These are phyloP conservation scores for Cerioporus squamosus DNA, from an alignment of 1,284 basidiomycete genomes.

Conservation along the genomic window DNA sequence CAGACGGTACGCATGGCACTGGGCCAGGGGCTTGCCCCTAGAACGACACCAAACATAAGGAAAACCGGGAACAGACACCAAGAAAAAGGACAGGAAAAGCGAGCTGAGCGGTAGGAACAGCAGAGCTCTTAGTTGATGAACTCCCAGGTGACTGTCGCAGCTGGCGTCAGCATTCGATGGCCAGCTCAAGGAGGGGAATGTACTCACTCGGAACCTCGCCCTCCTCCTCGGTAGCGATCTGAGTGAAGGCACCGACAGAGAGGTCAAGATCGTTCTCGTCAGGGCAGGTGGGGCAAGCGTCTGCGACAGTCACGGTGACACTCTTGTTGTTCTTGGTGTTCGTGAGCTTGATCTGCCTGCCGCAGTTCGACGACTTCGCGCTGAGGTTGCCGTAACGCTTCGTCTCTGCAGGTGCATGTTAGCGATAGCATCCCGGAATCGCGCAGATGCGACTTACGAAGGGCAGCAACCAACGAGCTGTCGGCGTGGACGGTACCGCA, in stretches of 20 bases:
- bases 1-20: constrained; percentile 23
- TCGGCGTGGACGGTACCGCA: constrained; percentile 76
- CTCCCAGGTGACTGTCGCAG: constrained; percentile 52
- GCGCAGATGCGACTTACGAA: constrained; percentile 46
- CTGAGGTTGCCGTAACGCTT: constrained; percentile 55
- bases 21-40: constrained; percentile 30
- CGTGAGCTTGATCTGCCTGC: constrained; percentile 65
- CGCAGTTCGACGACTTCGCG: constrained; percentile 62
- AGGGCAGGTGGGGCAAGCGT: constrained; percentile 85
- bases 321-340: constrained; percentile 60
- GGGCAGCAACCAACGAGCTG: constrained; percentile 70
- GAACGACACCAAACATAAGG: constrained; percentile 21
- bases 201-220: constrained; percentile 68
- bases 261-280: constrained; percentile 78
- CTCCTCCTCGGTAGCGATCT: constrained; percentile 54
- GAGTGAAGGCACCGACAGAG: constrained; percentile 73
- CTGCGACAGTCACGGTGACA: constrained; percentile 71
- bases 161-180: neutral
- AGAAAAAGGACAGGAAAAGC: constrained; percentile 7
- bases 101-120: constrained; percentile 3
- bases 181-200: neutral
- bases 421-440: neutral
- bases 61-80: constrained; percentile 17
- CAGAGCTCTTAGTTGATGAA: constrained; percentile 39
- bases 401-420: constrained; percentile 39